Percentiles rank a stretch among this genome's conserved stretches.
phyloP scores from a whole-genome alignment of 805 yeast species.

The Spathaspora passalidarum region DNA sequence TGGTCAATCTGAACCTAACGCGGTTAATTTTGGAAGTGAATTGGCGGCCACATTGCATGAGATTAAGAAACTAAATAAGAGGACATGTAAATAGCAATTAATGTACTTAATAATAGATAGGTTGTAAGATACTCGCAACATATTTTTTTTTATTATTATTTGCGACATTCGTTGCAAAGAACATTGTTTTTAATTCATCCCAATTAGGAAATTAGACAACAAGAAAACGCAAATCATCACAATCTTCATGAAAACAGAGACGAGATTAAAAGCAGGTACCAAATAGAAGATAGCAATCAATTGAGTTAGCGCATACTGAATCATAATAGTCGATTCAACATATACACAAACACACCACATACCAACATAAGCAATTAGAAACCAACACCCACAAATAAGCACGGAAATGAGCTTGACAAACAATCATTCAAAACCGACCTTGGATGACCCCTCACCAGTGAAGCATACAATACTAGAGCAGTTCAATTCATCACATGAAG shows the following conservation, averaged over 20 bases:
- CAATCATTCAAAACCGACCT: neutral
- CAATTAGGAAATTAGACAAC: neutral
- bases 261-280: neutral
- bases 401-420: neutral
- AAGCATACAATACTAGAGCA: neutral
- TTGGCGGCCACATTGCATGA: slow-evolving; percentile 17
- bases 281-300: too few relatives aligned
- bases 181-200: neutral
- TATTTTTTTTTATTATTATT: neutral
- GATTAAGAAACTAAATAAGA: neutral
- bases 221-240: neutral
- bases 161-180: neutral
- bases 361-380: too few relatives aligned
- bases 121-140: too few relatives aligned
- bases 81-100: neutral
- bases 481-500: neutral
- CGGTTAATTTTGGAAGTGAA: slow-evolving; percentile 18
- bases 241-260: neutral
- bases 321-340: too few relatives aligned
- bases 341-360: too few relatives aligned
- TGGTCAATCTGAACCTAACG: neutral
- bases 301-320: too few relatives aligned
- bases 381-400: too few relatives aligned
- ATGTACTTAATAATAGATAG: too few relatives aligned
- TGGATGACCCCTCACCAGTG: neutral